Evolutionary conservation across 2,329 filamentous ascomycete genomes (phyloP).

Genomic region (Drechslerella stenobrocha): DNA sequence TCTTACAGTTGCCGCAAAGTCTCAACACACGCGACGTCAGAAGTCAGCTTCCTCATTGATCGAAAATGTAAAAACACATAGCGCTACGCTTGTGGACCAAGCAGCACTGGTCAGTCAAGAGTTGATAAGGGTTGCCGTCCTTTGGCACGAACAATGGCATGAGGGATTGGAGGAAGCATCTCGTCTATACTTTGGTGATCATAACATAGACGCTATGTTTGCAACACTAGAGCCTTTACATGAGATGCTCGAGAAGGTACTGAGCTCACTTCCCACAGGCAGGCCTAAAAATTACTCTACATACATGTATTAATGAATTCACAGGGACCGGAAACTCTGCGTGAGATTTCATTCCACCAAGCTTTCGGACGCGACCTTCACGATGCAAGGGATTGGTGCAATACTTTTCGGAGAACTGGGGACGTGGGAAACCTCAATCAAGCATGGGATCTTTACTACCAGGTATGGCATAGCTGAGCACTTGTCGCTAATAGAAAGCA

Average conservation of each 20-base stretch:
- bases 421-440: constrained; percentile 95
- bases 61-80: constrained; percentile 97
- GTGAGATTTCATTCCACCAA: constrained; percentile 93
- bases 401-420: constrained; percentile 82
- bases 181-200: constrained; percentile 92
- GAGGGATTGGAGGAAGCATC: constrained; percentile 97
- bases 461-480: too few relatives aligned
- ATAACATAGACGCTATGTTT: constrained; percentile 98
- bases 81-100: constrained; percentile 87
- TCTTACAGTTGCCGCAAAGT: constrained; percentile 97
- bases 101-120: constrained; percentile 94
- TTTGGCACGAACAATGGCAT: constrained; percentile 99
- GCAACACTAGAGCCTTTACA: constrained; percentile 85
- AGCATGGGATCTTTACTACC: constrained; percentile 99
- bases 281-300: neutral
- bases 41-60: constrained; percentile 90
- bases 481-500: neutral
- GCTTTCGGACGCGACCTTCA: constrained; percentile 93
- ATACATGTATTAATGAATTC: constrained; percentile 25
- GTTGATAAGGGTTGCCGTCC: constrained; percentile 90
- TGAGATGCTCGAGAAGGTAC: constrained; percentile 74
- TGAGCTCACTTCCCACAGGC: neutral
- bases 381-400: constrained; percentile 94
- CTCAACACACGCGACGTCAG: constrained; percentile 79
- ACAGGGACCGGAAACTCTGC: constrained; percentile 81